These are phyloP conservation scores for Eucommia ulmoides DNA, from an alignment of 257 asterid genomes.

Conservation along the genomic window DNA sequence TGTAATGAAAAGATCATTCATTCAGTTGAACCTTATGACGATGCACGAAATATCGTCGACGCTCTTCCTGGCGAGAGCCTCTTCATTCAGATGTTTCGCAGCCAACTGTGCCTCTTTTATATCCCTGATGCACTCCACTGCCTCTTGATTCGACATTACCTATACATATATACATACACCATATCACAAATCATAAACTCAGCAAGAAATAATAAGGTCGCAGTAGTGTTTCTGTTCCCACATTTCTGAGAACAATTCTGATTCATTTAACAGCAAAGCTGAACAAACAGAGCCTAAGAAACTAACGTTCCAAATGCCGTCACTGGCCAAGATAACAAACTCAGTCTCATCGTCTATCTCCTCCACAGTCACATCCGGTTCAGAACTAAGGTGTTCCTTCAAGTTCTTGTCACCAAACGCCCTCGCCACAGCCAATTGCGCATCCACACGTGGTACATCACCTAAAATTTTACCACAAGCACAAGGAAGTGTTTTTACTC, in stretches of 20 bases:
- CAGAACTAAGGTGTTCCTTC: conserved; percentile 84
- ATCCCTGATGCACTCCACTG: conserved; percentile 57
- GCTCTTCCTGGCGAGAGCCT: conserved; percentile 64
- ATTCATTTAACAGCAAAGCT: too few species aligned
- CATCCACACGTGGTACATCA: conserved; percentile 91
- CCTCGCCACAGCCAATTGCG: conserved; percentile 88
- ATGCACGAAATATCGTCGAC: conserved; percentile 68
- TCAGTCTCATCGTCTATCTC: conserved; percentile 58
- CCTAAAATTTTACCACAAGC: conserved; percentile 49
- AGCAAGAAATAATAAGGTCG: too few species aligned
- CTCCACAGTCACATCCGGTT: conserved; percentile 58
- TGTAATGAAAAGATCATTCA: too few species aligned
- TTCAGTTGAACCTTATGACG: conserved; percentile 69
- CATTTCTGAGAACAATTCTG: too few species aligned
- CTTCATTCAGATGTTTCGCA: conserved; percentile 57
- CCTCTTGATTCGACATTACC: conserved; percentile 94
- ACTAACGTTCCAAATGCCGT: conserved; percentile 88
- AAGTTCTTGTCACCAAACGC: conserved; percentile 93
- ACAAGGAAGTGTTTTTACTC: too few species aligned
- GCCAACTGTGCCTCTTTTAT: conserved; percentile 57
- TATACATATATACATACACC: too few species aligned
- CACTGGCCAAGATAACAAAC: conserved; percentile 75
- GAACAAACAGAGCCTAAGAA: too few species aligned
- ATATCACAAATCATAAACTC: too few species aligned
- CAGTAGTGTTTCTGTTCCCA: too few species aligned